phyloP scores from a whole-genome alignment of 2,329 filamentous ascomycete species.

The Sporothrix schenckii region DNA sequence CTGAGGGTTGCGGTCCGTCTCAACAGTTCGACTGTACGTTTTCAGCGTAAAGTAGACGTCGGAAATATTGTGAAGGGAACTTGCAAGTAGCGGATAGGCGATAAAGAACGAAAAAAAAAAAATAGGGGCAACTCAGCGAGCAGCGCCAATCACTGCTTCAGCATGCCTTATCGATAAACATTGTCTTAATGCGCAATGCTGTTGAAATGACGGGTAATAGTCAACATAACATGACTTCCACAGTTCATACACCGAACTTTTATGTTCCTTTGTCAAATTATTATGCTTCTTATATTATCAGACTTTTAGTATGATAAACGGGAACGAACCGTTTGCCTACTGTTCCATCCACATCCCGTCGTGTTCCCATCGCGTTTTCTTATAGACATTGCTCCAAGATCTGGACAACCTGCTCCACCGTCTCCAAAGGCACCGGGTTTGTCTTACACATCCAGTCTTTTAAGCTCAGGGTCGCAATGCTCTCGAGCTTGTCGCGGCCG shows the following conservation, averaged over 20 bases:
- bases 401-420: slow-evolving; percentile 52
- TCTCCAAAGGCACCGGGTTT: slow-evolving; percentile 51
- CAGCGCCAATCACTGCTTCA: slow-evolving; percentile 8
- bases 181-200: background rate
- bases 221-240: too few relatives aligned
- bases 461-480: slow-evolving; percentile 50
- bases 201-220: background rate
- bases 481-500: slow-evolving; percentile 50
- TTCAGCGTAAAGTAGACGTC: background rate
- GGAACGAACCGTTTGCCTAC: background rate
- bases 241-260: too few relatives aligned
- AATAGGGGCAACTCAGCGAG: background rate
- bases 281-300: background rate
- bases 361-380: background rate
- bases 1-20: background rate
- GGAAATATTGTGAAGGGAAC: background rate
- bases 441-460: slow-evolving; percentile 50
- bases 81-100: background rate
- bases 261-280: too few relatives aligned
- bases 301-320: background rate
- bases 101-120: slow-evolving; percentile 8
- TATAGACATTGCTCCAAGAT: slow-evolving; percentile 48
- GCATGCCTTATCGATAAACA: slow-evolving; percentile 23
- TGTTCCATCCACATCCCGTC: background rate
- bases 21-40: background rate